Conservation (phyloP, 306 rosid genomes). For the Cyclanthera cordifolia region DNA sequence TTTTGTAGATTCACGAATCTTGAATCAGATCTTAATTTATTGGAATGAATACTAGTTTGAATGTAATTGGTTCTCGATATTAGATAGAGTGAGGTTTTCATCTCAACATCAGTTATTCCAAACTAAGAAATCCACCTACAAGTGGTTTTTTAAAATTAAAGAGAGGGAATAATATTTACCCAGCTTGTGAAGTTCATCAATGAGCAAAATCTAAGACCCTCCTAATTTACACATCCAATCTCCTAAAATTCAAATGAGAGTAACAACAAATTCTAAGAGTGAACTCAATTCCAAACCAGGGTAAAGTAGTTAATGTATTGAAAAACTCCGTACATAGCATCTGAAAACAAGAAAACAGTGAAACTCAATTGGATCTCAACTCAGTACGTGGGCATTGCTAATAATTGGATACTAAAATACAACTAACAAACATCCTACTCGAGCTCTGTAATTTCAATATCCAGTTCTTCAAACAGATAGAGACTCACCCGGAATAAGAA, state of each 20-base stretch:
- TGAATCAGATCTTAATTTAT: too few species aligned
- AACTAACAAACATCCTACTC: neutral
- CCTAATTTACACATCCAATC: neutral
- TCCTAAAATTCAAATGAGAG: neutral
- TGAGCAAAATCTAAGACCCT: neutral
- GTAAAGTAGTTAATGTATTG: too few species aligned
- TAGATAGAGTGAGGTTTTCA: too few species aligned
- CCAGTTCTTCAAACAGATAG: constrained; percentile 18
- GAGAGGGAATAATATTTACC: neutral
- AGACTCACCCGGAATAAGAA: constrained; percentile 9
- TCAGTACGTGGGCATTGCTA: neutral
- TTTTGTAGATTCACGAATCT: too few species aligned
- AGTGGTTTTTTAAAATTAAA: neutral
- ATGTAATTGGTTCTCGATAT: too few species aligned
- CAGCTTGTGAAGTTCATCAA: neutral
- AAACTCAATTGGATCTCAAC: constrained; percentile 20
- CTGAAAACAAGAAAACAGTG: neutral
- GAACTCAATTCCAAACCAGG: neutral
- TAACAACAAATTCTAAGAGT: neutral
- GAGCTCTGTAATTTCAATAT: constrained; percentile 17
- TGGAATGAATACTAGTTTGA: too few species aligned
- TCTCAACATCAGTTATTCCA: too few species aligned
- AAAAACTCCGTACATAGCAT: neutral
- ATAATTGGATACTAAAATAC: constrained; percentile 8
- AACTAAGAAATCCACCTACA: neutral